phyloP scores from a whole-genome alignment of 306 rosid species.

The Medicago ruthenica region DNA sequence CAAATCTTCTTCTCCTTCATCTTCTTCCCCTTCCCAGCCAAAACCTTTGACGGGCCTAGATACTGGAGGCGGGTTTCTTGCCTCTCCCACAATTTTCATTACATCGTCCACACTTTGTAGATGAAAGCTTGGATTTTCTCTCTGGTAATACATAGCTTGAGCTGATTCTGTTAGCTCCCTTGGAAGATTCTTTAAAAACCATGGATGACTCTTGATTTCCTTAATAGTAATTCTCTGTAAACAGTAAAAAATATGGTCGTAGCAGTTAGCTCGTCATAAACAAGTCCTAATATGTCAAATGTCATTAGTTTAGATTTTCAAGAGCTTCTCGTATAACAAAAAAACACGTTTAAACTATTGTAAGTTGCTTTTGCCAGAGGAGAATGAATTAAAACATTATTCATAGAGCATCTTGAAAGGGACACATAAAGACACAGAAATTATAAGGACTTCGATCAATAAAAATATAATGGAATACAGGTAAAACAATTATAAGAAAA shows the following conservation, averaged over 20 bases:
- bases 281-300: background rate
- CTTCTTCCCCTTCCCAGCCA: conserved; percentile 70
- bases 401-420: no score
- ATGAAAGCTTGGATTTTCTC: conserved; percentile 70
- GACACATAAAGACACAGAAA: no score
- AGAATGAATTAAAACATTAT: no score
- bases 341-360: background rate
- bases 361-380: no score
- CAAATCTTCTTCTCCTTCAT: conserved; percentile 45
- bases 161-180: conserved; percentile 79
- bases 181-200: conserved; percentile 86
- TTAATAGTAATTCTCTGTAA: conserved; percentile 67
- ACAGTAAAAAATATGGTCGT: conserved; percentile 33
- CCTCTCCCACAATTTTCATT: conserved; percentile 81
- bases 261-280: conserved; percentile 32
- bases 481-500: background rate
- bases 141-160: conserved; percentile 69
- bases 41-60: conserved; percentile 62
- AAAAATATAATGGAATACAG: background rate
- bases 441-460: background rate
- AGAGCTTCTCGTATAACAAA: background rate
- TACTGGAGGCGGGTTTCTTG: conserved; percentile 69
- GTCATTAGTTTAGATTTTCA: background rate
- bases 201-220: conserved; percentile 85
- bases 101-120: conserved; percentile 69